Conservation (phyloP, 345 rosid species). For the Pistacia vera region DNA sequence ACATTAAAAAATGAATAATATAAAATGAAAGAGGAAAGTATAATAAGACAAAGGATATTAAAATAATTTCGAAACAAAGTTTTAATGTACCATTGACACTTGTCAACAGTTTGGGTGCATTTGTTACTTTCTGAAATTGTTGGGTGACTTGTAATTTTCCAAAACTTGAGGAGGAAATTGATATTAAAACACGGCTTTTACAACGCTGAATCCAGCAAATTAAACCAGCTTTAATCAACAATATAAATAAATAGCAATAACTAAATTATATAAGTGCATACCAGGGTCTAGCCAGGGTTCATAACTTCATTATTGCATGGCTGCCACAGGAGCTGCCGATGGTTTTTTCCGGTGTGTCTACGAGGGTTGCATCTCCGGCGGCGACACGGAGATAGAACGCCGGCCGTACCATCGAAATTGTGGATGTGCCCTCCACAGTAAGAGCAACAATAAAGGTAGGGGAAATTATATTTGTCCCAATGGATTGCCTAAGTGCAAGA, state of each 20-base stretch:
- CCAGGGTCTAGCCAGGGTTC: neutral
- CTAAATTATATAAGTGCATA: neutral
- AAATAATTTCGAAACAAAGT: too few relatives aligned
- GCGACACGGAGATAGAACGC: conserved; percentile 46
- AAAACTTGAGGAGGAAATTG: too few relatives aligned
- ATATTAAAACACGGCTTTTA: neutral
- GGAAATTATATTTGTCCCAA: conserved; percentile 27
- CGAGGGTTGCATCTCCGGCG: conserved; percentile 58
- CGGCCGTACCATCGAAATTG: conserved; percentile 77
- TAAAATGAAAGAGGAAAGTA: too few relatives aligned
- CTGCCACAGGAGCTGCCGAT: conserved; percentile 55
- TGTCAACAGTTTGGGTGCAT: too few relatives aligned
- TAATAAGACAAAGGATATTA: too few relatives aligned
- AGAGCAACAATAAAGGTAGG: conserved; percentile 18
- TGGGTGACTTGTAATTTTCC: too few relatives aligned
- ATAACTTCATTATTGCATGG: conserved; percentile 24
- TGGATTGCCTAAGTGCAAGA: conserved; percentile 24
- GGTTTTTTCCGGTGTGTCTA: conserved; percentile 54
- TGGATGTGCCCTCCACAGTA: conserved; percentile 52
- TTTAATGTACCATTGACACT: too few relatives aligned
- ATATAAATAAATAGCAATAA: too few relatives aligned
- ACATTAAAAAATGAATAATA: too few relatives aligned
- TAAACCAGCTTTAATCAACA: neutral
- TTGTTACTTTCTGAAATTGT: too few relatives aligned
- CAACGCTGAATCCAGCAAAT: conserved; percentile 12